These are phyloP conservation scores for Arctium minus DNA, from an alignment of 129 eudicot genomes.

Conservation along the genomic window DNA sequence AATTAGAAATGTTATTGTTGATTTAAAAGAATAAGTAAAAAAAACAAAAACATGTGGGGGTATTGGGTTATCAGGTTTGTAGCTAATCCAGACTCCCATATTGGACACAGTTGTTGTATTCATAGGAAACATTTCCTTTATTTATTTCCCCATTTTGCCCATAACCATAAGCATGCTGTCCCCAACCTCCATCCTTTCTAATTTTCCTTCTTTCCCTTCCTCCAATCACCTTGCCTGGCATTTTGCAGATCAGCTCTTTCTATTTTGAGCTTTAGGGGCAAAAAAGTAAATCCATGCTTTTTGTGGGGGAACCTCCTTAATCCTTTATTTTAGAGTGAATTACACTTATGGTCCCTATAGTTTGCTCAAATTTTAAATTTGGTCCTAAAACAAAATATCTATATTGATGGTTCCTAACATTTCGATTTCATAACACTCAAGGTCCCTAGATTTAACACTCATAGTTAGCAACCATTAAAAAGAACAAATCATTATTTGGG, in stretches of 20 bases:
- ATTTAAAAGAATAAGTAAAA: background rate
- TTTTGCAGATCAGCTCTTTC: background rate
- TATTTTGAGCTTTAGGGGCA: background rate
- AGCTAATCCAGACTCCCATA: slow-evolving; percentile 12
- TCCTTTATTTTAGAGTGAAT: too few species aligned
- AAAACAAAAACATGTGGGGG: slow-evolving; percentile 25
- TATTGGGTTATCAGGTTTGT: slow-evolving; percentile 22
- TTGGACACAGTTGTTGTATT: slow-evolving; percentile 28
- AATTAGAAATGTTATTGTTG: too few species aligned
- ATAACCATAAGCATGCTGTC: slow-evolving; percentile 24
- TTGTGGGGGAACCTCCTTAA: background rate
- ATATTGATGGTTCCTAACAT: too few species aligned
- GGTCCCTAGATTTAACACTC: too few species aligned
- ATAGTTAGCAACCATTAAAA: too few species aligned
- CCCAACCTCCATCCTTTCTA: slow-evolving; percentile 25
- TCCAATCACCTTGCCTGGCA: slow-evolving; percentile 18
- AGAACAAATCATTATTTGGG: too few species aligned
- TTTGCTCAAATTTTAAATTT: too few species aligned
- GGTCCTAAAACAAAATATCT: too few species aligned
- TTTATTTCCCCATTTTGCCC: slow-evolving; percentile 23
- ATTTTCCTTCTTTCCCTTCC: slow-evolving; percentile 1
- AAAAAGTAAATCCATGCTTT: background rate
- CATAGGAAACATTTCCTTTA: slow-evolving; percentile 31
- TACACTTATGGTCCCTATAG: too few species aligned
- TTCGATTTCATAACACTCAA: too few species aligned